Conservation (phyloP, 108 stramenopile species). For the Schizochytrium sp. region DNA sequence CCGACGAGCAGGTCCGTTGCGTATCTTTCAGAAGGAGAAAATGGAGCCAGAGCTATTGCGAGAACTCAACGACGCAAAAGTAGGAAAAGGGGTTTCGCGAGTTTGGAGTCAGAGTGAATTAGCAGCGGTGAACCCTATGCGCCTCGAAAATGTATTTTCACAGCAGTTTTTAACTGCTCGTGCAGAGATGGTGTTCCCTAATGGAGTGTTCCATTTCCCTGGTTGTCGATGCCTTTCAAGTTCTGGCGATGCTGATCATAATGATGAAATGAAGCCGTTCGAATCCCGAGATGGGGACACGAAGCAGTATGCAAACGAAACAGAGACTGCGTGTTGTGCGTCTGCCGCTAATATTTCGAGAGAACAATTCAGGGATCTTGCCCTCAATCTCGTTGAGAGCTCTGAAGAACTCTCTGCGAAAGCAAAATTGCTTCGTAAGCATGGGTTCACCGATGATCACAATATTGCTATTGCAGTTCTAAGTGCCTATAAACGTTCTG, state of each 20-base stretch:
- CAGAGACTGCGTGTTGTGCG: neutral
- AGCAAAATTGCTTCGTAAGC: neutral
- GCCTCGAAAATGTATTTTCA: neutral
- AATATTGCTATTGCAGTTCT: conserved; percentile 28
- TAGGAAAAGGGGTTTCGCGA: neutral
- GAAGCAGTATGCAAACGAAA: neutral
- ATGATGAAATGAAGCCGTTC: neutral
- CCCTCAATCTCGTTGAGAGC: neutral
- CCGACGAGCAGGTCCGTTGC: neutral
- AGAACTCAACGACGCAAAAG: conserved; percentile 13
- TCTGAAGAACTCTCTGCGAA: neutral
- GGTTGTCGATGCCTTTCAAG: neutral
- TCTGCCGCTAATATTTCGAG: neutral
- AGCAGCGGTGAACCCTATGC: neutral
- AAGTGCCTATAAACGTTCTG: neutral
- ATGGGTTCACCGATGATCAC: neutral
- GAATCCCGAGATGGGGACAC: too few species aligned
- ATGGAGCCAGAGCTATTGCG: conserved; percentile 6
- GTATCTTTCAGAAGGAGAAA: neutral
- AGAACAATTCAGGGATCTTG: neutral
- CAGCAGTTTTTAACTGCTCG: neutral
- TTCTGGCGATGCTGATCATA: neutral
- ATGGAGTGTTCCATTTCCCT: neutral
- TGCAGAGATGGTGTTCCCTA: neutral
- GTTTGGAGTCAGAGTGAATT: neutral